A percentile compares a stretch with the other conserved stretches of the same genome.
Evolutionary conservation across 805 yeast genomes (phyloP).

Genomic region (Teunomyces pallodes): DNA sequence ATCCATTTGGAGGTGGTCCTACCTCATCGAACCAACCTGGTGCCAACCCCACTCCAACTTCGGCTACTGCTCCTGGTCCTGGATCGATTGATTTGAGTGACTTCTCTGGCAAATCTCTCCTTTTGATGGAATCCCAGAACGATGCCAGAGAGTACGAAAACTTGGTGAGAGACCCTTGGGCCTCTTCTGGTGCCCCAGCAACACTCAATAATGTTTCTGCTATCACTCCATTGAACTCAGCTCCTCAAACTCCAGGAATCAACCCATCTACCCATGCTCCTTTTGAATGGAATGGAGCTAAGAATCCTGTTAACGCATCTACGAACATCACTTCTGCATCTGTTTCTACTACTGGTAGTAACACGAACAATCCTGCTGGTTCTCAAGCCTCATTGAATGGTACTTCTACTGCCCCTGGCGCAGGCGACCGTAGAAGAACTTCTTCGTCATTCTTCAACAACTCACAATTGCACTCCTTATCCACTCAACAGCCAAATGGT

Average conservation of each 20-base stretch:
- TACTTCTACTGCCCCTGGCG: slow-evolving; percentile 2
- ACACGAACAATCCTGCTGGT: slow-evolving; percentile 1
- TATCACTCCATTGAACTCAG: slow-evolving; percentile 19
- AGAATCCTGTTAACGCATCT: slow-evolving; percentile 7
- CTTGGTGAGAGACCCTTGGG: slow-evolving; percentile 49
- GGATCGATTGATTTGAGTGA: slow-evolving; percentile 35
- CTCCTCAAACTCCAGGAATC: slow-evolving; percentile 41
- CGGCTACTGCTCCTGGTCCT: slow-evolving; percentile 7
- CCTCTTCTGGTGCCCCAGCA: slow-evolving; percentile 8
- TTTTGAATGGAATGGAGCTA: slow-evolving; percentile 34
- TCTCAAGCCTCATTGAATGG: slow-evolving; percentile 4
- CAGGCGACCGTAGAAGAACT: slow-evolving; percentile 48
- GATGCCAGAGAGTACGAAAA: slow-evolving; percentile 48
- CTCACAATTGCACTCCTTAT: slow-evolving; percentile 4
- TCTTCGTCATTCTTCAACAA: slow-evolving; percentile 50
- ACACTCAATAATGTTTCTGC: slow-evolving; percentile 4
- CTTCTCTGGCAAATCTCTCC: slow-evolving; percentile 40
- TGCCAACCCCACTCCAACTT: slow-evolving; percentile 3
- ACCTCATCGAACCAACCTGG: neutral
- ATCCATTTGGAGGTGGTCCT: slow-evolving; percentile 42
- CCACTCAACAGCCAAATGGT: slow-evolving; percentile 1
- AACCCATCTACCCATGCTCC: slow-evolving; percentile 12
- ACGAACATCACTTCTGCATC: neutral
- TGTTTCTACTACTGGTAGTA: neutral
- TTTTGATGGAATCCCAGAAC: slow-evolving; percentile 45